Conservation (phyloP, 176 grass and related monocot species). For the bread wheat (Triticum aestivum) region IWGSC_CS_RefSeq_v2.1 NC_057795.1:633781205-633781704, state of each 20-base stretch:
- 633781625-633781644: background rate
- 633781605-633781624: too few relatives aligned
- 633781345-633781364: background rate
- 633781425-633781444: too few relatives aligned
- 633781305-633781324: constrained; percentile 35
- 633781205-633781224: background rate
- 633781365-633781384: background rate
- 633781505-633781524: background rate
- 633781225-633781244: constrained; percentile 34
- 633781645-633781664: constrained; percentile 26
- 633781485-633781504: too few relatives aligned
- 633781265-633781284: too few relatives aligned
- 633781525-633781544: background rate
- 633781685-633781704: constrained; percentile 23
- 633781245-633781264: constrained; percentile 26
- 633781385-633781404: background rate
- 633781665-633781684: background rate
- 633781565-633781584: background rate
- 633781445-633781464: background rate
- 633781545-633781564: background rate
- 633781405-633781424: background rate
- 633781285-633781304: constrained; percentile 5
- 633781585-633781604: background rate
- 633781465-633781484: background rate
- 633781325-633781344: constrained; percentile 19